Percentiles rank a stretch among this genome's conserved stretches.
These are phyloP conservation scores for Saturnispora mendoncae DNA, from an alignment of 805 yeast species.

Conservation along the genomic window DNA sequence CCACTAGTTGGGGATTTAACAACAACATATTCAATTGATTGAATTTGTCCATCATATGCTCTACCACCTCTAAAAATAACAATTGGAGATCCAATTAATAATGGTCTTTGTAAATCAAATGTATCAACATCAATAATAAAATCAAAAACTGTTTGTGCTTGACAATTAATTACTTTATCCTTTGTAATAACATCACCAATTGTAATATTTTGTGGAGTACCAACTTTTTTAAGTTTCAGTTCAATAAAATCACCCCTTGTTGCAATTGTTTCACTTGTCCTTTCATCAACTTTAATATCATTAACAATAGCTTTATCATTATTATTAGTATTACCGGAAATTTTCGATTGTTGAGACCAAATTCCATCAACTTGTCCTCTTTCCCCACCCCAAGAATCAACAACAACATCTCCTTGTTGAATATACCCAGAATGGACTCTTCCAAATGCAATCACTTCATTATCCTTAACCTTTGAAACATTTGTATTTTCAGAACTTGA, in stretches of 20 bases:
- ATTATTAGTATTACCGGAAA: too few relatives aligned
- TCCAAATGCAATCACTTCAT: slow-evolving; percentile 51
- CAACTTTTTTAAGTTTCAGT: slow-evolving; percentile 32
- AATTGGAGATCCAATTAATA: slow-evolving; percentile 72
- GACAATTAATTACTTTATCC: not conserved
- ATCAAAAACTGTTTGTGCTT: slow-evolving; percentile 39
- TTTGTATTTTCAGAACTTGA: slow-evolving; percentile 4
- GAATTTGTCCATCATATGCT: slow-evolving; percentile 59
- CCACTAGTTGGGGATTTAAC: slow-evolving; percentile 26
- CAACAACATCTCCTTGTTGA: slow-evolving; percentile 56
- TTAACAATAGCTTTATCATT: too few relatives aligned
- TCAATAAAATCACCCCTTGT: slow-evolving; percentile 49
- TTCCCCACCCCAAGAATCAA: slow-evolving; percentile 39
- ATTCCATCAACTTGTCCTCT: slow-evolving; percentile 34
- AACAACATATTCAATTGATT: slow-evolving; percentile 31
- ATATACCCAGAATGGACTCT: slow-evolving; percentile 59
- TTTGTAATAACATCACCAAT: slow-evolving; percentile 59
- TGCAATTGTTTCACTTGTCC: slow-evolving; percentile 29
- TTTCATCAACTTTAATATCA: slow-evolving; percentile 9
- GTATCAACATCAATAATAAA: slow-evolving; percentile 50
- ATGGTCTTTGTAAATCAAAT: slow-evolving; percentile 63
- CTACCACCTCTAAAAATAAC: slow-evolving; percentile 69
- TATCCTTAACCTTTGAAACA: slow-evolving; percentile 26
- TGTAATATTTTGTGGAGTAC: slow-evolving; percentile 37
- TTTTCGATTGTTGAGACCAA: slow-evolving; percentile 20